Evolutionary conservation across 2,329 filamentous ascomycete genomes (phyloP).

Genomic region (Paraconiothyrium brasiliense): DNA sequence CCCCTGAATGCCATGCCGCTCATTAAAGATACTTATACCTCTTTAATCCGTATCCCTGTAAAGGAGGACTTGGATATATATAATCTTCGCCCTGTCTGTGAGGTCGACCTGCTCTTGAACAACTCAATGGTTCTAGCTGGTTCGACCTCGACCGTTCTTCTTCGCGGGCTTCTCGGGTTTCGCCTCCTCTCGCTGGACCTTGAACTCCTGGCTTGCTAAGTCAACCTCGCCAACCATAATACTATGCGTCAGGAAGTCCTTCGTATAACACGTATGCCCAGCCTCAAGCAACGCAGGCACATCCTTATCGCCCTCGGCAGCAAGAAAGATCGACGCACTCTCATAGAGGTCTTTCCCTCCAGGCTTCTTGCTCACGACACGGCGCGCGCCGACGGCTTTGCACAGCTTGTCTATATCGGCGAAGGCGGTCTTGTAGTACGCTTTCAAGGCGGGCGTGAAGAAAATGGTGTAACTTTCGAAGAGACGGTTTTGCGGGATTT

Average conservation of each 20-base stretch:
- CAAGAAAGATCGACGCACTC: constrained; percentile 46
- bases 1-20: background rate
- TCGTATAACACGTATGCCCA: constrained; percentile 51
- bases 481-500: constrained; percentile 52
- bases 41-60: too few relatives aligned
- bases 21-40: background rate
- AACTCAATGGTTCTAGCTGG: background rate
- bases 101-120: background rate
- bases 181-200: constrained; percentile 6
- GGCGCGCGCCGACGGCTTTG: constrained; percentile 49
- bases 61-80: background rate
- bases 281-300: constrained; percentile 42
- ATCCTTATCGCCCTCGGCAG: constrained; percentile 52
- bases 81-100: background rate
- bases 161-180: constrained; percentile 20
- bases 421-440: constrained; percentile 41
- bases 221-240: constrained; percentile 56
- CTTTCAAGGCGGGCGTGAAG: constrained; percentile 55
- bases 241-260: constrained; percentile 54
- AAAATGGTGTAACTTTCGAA: constrained; percentile 61
- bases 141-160: constrained; percentile 17
- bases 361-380: constrained; percentile 38
- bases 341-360: constrained; percentile 29
- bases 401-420: constrained; percentile 51
- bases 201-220: constrained; percentile 52